Evolutionary conservation across 768 basidiomycete genomes (phyloP), one percentile per base, ranked within the genome.

Genomic region (Pleurotus sapidus): DNA sequence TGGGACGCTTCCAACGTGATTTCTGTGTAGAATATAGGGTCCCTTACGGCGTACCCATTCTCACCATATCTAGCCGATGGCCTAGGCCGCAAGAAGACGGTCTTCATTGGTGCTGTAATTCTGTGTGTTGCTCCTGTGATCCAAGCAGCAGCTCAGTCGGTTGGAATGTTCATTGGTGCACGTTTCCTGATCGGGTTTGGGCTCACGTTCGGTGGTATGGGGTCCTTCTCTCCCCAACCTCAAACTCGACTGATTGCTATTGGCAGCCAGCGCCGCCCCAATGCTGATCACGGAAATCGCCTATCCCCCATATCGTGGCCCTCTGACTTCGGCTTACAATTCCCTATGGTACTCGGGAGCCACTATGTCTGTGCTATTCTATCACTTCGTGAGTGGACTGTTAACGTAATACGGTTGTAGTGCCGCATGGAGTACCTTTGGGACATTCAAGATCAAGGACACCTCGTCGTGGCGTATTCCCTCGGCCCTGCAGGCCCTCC

Each of bases 391-490:
- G 42, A 18, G 14, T 14, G 23, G 17, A 30, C 46, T 15, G 15
- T 24, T n/a, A 24, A 7, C 4, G 12, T 23, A n/a, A 15, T 4
- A 17, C 7, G 17, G 43, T 4, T 20, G 37, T 38, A 73, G 71
- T 47, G 73, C 82, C 4, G 82, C 82, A 12, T 84, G 83, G 85
- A 68, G 78, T 0, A 82, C 83, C 0, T 87, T 79, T 61, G 83
- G 83, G 15, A 82, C 84, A 14, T 78, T 82, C 67, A 67, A 70
- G 58, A 78, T 84, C 46, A 59, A 63, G 49, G 75, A 60, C 58
- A 68, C 73, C 17, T 85, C 79, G 80, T 67, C 80, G 15, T 87
- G 85, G 84, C 79, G 86, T 55, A 68, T 84, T 47, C 83, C 84
- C 4, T 82, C 81, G 8, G 58, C 79, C 24, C 69, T 83, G 4